These are phyloP conservation scores for Phytophthora chlamydospora DNA, from an alignment of 352 stramenopile species.

Conservation along the genomic window DNA sequence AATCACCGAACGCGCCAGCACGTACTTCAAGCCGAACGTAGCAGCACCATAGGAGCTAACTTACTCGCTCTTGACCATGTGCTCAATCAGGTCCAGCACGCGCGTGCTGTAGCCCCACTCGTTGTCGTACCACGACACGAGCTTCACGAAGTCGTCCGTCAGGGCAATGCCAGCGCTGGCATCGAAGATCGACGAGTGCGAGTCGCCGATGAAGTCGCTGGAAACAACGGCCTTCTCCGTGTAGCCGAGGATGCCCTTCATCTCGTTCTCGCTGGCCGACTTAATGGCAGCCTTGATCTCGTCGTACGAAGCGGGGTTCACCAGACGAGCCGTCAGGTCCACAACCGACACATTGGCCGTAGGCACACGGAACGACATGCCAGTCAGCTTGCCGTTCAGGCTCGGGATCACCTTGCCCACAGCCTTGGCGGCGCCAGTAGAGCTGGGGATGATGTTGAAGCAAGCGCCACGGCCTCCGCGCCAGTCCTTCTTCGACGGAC, in stretches of 20 bases:
- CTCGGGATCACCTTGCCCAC: constrained; percentile 98
- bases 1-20: constrained; percentile 28
- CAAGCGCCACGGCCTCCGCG: constrained; percentile 95
- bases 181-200: constrained; percentile 98
- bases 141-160: constrained; percentile 98
- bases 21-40: constrained; percentile 31
- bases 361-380: constrained; percentile 93
- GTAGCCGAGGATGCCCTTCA: constrained; percentile 99
- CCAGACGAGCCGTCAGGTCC: constrained; percentile 84
- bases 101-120: constrained; percentile 98
- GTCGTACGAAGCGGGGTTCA: constrained; percentile 95
- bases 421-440: constrained; percentile 97
- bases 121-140: constrained; percentile 99
- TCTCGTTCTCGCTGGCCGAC: constrained; percentile 91
- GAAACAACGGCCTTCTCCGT: constrained; percentile 97
- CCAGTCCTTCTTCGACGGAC: constrained; percentile 99
- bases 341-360: constrained; percentile 92
- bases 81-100: constrained; percentile 97
- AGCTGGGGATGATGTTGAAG: constrained; percentile 99
- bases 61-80: constrained; percentile 94
- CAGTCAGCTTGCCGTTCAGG: constrained; percentile 93
- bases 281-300: constrained; percentile 98
- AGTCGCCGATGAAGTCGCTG: constrained; percentile 97
- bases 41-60: constrained; percentile 21
- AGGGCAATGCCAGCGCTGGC: constrained; percentile 97